Percentiles rank a stretch among this genome's conserved stretches.
Conservation (phyloP, 306 rosid species). For the Trifolium fragiferum region DNA sequence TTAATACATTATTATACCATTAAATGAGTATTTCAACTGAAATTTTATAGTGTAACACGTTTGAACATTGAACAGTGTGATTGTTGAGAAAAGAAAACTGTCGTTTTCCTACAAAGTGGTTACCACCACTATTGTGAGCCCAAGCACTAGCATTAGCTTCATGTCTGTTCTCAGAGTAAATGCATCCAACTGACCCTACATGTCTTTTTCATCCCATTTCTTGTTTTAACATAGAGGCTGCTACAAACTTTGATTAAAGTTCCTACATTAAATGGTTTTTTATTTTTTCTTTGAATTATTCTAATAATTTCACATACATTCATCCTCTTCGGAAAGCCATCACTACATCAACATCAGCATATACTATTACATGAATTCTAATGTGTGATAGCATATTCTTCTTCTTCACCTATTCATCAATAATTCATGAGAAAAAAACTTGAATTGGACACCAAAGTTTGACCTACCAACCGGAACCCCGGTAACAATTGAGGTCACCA, state of each 20-base stretch:
- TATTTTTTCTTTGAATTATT: neutral
- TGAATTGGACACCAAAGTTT: slow-evolving; percentile 18
- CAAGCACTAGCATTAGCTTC: slow-evolving; percentile 26
- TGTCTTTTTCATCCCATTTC: neutral
- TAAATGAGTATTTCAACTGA: slow-evolving; percentile 12
- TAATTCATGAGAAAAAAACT: slow-evolving; percentile 2
- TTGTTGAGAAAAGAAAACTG: slow-evolving; percentile 31
- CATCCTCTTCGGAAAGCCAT: neutral
- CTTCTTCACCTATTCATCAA: slow-evolving; percentile 16
- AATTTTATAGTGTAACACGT: slow-evolving; percentile 25
- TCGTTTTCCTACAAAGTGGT: slow-evolving; percentile 36
- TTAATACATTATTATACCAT: neutral
- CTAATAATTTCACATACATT: neutral
- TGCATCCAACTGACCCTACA: slow-evolving; percentile 33
- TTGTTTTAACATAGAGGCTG: slow-evolving; percentile 2
- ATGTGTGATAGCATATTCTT: slow-evolving; percentile 18
- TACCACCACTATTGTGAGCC: slow-evolving; percentile 34
- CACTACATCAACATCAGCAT: neutral
- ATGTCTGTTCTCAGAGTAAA: slow-evolving; percentile 32
- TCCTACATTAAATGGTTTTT: neutral
- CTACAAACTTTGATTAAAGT: neutral
- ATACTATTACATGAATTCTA: neutral
- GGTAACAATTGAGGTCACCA: slow-evolving; percentile 41
- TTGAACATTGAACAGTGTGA: slow-evolving; percentile 13
- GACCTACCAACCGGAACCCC: slow-evolving; percentile 5